phyloP scores from a whole-genome alignment of 805 yeast genomes.

The Nakazawaea siamensis region DNA sequence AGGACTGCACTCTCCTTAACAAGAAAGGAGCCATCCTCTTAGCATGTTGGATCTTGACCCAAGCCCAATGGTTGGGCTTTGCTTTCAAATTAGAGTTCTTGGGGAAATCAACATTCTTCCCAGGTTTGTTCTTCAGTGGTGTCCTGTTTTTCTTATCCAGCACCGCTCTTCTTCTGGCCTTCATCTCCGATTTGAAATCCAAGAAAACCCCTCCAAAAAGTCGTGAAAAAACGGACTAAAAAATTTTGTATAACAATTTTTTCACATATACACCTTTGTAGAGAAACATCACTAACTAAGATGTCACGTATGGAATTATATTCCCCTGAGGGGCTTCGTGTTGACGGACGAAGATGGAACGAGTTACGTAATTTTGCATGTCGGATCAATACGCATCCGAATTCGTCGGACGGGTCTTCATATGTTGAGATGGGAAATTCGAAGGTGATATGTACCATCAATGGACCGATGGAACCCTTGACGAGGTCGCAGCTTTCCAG shows the following conservation, averaged over 20 bases:
- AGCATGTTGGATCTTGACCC: conserved; percentile 59
- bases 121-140: conserved; percentile 49
- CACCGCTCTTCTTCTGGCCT: conserved; percentile 48
- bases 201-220: background rate
- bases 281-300: background rate
- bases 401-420: conserved; percentile 85
- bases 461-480: conserved; percentile 86
- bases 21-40: conserved; percentile 33
- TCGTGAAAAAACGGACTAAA: conserved; percentile 8
- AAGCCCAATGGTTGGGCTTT: conserved; percentile 68
- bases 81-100: conserved; percentile 79
- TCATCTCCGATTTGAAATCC: conserved; percentile 34
- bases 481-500: conserved; percentile 41
- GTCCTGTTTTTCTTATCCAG: conserved; percentile 53
- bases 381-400: conserved; percentile 80
- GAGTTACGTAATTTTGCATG: conserved; percentile 81
- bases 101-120: conserved; percentile 58
- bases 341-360: conserved; percentile 94
- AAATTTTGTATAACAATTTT: background rate
- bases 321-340: conserved; percentile 90
- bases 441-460: conserved; percentile 74
- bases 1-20: conserved; percentile 29
- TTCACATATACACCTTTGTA: background rate
- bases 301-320: conserved; percentile 58
- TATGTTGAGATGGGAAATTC: conserved; percentile 89